Percentiles rank a stretch among this genome's conserved stretches.
Evolutionary conservation across 257 asterid genomes (phyloP).

Genomic region (Capsicum baccatum): DNA sequence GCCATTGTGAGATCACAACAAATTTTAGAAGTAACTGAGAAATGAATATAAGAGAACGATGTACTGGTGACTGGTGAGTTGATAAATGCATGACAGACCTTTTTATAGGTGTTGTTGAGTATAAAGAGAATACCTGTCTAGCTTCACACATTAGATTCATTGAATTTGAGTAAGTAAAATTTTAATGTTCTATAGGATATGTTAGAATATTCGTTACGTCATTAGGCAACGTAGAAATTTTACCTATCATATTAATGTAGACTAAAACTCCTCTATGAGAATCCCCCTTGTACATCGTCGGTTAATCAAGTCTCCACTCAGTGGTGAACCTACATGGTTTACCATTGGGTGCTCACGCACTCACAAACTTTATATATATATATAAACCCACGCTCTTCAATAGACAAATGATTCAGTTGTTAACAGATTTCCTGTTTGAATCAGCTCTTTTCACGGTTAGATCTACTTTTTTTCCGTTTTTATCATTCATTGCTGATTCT

Average conservation of each 20-base stretch:
- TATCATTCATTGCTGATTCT: conserved; percentile 16
- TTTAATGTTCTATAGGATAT: conserved; percentile 1
- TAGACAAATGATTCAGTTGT: too few relatives aligned
- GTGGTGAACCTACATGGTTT: background rate
- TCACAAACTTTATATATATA: background rate
- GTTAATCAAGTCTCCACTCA: conserved; percentile 22
- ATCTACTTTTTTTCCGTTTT: background rate
- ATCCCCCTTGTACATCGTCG: background rate
- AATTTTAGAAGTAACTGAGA: background rate
- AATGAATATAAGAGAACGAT: conserved; percentile 15
- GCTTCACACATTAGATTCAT: background rate
- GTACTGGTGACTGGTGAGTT: background rate
- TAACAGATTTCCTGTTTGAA: background rate
- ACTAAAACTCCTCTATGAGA: background rate
- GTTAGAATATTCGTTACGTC: conserved; percentile 5
- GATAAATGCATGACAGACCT: background rate
- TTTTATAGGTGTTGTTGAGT: background rate
- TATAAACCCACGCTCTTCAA: too few relatives aligned
- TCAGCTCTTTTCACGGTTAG: conserved; percentile 13
- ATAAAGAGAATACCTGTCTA: background rate
- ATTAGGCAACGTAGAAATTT: background rate
- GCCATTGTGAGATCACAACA: background rate
- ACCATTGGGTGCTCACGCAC: background rate
- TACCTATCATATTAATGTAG: background rate
- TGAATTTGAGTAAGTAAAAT: conserved; percentile 19